These are phyloP conservation scores for Chaetomiaceae sp. DNA, from an alignment of 2,329 filamentous ascomycete species.

Conservation along the genomic window DNA sequence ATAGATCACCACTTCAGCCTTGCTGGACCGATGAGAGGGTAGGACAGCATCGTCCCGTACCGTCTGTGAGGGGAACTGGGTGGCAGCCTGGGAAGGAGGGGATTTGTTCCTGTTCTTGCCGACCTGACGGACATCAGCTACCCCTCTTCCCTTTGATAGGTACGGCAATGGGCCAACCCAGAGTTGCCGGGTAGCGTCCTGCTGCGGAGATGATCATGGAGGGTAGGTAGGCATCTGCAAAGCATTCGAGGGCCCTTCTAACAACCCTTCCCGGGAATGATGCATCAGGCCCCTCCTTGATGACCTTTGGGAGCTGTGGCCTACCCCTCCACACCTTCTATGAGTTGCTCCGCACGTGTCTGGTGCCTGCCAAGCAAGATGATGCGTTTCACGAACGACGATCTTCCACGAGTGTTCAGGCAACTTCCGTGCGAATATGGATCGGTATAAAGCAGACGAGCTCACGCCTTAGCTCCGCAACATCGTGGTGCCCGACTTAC, in stretches of 20 bases:
- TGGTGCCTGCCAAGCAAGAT: no score
- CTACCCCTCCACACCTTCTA: no score
- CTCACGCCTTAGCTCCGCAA: neutral
- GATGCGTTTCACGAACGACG: no score
- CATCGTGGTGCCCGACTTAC: constrained; percentile 7
- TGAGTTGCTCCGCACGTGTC: no score
- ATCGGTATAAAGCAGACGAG: no score
- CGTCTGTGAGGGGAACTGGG: constrained; percentile 4
- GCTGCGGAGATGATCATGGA: constrained; percentile 1
- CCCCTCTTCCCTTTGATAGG: constrained; percentile 7
- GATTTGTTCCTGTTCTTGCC: constrained; percentile 16
- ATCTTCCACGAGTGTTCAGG: no score
- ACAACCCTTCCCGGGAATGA: neutral
- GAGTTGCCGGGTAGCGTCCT: neutral
- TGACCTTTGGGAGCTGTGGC: no score
- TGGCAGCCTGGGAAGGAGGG: neutral
- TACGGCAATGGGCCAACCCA: constrained; percentile 4
- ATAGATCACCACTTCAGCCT: no score
- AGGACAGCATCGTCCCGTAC: constrained; percentile 1
- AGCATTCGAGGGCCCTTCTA: constrained; percentile 1
- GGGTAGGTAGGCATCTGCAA: no score
- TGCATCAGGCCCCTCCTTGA: no score
- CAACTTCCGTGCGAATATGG: no score
- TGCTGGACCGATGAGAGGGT: neutral
- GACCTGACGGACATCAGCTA: constrained; percentile 16